These are phyloP conservation scores for Phoma sp. DNA, from an alignment of 2,329 filamentous ascomycete genomes.

Conservation along the genomic window DNA sequence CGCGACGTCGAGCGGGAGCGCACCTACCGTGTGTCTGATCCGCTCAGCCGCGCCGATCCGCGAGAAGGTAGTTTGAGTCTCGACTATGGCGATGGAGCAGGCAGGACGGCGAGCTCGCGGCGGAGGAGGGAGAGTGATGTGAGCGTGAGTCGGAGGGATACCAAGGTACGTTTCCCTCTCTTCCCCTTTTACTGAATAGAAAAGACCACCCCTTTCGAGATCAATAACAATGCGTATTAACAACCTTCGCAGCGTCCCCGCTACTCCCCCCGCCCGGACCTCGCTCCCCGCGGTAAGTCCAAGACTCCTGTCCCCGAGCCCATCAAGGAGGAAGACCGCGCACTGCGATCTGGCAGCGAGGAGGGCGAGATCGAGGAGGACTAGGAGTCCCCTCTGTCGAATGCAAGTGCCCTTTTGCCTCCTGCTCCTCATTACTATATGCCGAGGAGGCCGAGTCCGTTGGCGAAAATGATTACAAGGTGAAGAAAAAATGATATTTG, in stretches of 20 bases:
- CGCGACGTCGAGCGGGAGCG: slow-evolving; percentile 90
- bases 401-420: no score
- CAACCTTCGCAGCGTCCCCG: slow-evolving; percentile 48
- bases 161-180: slow-evolving; percentile 46
- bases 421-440: no score
- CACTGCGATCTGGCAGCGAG: slow-evolving; percentile 85
- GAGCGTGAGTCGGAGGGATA: slow-evolving; percentile 49
- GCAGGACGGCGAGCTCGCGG: slow-evolving; percentile 62
- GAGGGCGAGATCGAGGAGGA: slow-evolving; percentile 96
- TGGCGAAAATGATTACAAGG: no score
- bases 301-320: slow-evolving; percentile 57
- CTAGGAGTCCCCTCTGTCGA: slow-evolving; percentile 31
- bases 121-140: slow-evolving; percentile 77
- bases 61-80: slow-evolving; percentile 77
- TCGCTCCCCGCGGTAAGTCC: slow-evolving; percentile 51
- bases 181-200: not conserved
- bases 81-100: slow-evolving; percentile 77
- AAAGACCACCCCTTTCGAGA: not conserved
- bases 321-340: slow-evolving; percentile 64
- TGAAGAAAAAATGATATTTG: no score
- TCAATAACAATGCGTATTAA: not conserved
- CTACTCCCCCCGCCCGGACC: slow-evolving; percentile 60
- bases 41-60: slow-evolving; percentile 74
- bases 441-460: no score
- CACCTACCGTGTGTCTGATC: slow-evolving; percentile 60